Evolutionary conservation across 164 flowering plant species (phyloP).

Genomic region (Tinospora cordifolia): DNA sequence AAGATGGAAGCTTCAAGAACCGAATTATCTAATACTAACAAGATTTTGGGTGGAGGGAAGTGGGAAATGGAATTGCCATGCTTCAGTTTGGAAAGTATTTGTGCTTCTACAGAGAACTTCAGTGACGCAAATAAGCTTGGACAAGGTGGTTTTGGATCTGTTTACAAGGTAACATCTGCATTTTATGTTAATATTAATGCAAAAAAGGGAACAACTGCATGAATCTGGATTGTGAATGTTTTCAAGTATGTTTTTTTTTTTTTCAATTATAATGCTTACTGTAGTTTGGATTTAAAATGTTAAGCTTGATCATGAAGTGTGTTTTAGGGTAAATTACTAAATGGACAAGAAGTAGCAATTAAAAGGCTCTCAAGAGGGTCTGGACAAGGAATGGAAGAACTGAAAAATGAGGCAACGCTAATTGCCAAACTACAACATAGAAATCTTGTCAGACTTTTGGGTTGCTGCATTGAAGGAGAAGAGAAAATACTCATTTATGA

Average conservation of each 20-base stretch:
- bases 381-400: not conserved
- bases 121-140: not conserved
- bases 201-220: too few relatives aligned
- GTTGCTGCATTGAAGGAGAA: constrained; percentile 9
- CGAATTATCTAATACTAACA: not conserved
- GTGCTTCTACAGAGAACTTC: not conserved
- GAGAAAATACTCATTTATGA: constrained; percentile 1
- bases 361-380: too few relatives aligned
- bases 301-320: too few relatives aligned
- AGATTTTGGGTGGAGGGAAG: not conserved
- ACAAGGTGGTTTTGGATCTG: not conserved
- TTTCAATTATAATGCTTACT: too few relatives aligned
- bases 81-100: constrained; percentile 1
- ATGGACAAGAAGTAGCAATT: not conserved
- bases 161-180: not conserved
- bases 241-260: too few relatives aligned
- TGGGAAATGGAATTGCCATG: constrained; percentile 8
- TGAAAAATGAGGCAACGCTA: too few relatives aligned
- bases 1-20: not conserved
- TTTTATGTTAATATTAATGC: too few relatives aligned
- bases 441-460: constrained; percentile 6
- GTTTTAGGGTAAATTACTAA: not conserved
- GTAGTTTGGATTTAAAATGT: too few relatives aligned
- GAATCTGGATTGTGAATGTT: too few relatives aligned
- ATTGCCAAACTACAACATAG: constrained; percentile 7